phyloP scores from a whole-genome alignment of 176 grass and related monocot species.

The Triticum dicoccoides region DNA sequence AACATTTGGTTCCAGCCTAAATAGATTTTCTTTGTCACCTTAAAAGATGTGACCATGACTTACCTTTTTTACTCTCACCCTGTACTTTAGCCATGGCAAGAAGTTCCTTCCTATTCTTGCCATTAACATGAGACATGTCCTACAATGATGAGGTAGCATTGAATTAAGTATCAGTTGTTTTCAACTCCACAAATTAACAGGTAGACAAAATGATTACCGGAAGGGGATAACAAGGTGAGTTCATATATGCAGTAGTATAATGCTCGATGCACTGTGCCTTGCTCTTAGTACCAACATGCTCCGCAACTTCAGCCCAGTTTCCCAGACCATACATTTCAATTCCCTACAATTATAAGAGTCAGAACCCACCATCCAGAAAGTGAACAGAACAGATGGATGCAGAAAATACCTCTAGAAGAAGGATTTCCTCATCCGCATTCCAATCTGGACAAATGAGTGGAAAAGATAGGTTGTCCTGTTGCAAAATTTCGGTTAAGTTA shows the following conservation, averaged over 20 bases:
- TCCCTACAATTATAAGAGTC: constrained; percentile 57
- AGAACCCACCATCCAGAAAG: neutral
- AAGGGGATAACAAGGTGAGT: constrained; percentile 96
- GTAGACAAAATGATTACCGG: constrained; percentile 56
- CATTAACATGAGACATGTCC: constrained; percentile 97
- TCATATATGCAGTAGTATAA: constrained; percentile 90
- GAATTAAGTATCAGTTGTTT: constrained; percentile 21
- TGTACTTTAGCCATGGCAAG: constrained; percentile 99
- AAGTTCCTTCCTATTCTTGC: constrained; percentile 98
- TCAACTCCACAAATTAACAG: constrained; percentile 24
- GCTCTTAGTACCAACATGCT: constrained; percentile 97
- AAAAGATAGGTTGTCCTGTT: constrained; percentile 96
- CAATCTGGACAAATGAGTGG: constrained; percentile 93
- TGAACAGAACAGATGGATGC: neutral
- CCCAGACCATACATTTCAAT: constrained; percentile 99
- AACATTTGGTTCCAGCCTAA: neutral
- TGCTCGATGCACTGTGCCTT: constrained; percentile 97
- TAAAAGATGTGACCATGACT: constrained; percentile 1
- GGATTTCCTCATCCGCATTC: constrained; percentile 99
- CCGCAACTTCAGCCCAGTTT: constrained; percentile 93
- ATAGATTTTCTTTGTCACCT: constrained; percentile 7
- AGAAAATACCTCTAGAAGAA: constrained; percentile 81
- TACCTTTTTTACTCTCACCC: constrained; percentile 95
- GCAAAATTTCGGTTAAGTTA: constrained; percentile 21
- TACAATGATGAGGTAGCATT: constrained; percentile 31